Base-by-base conservation (phyloP, 2,329 filamentous ascomycete genomes). In the Cladophialophora yegresii region DNA sequence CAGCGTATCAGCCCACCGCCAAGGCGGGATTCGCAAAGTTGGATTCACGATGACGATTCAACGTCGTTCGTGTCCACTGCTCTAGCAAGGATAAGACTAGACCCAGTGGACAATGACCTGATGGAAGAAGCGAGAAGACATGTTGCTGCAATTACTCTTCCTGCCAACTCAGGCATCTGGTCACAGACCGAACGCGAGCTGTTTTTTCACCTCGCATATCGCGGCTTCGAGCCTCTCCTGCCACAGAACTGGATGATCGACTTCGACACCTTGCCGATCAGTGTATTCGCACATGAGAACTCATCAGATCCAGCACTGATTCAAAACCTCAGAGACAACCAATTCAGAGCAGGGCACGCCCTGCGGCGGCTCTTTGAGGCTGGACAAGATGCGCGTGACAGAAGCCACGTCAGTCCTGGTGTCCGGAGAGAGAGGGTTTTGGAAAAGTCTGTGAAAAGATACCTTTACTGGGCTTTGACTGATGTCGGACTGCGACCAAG, bases 161-260 rank as follows among this genome's bases (percentile, higher is more conserved):
- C 79, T 2, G 69, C 73, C 10, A 66, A 69, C 43, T 71, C 69
- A 9, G 76, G 76, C 28, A 79, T 80, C 51, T 87, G 82, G 81
- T 76, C 79, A 3, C 75, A 80, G 28, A 80, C 82, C 58, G 83
- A 85, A 61, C 79, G 82, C 47, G 78, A 80, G 36, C 74, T 87
- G 2, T 82, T 82, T 67, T 79, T 81, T 63, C 82, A 82, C 63
- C 78, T 87, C 32, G 78, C 79, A 5, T 79, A 82, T 75, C 82
- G 84, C 49, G 84, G 85, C 16, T 82, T 81, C 58, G 84, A 86
- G 73, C 81, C 85, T 9, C 72, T 87, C 1, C 71, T 87, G 12
- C 83, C 83, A 1, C 72, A 73, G 12, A 75, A 76, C 65, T 86
- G 84, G 83, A 75, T 77, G 51, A 73, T 79, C 56, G 84, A 86